These are phyloP conservation scores for Hemileccinum impolitum DNA, from an alignment of 768 basidiomycete genomes.

Conservation along the genomic window DNA sequence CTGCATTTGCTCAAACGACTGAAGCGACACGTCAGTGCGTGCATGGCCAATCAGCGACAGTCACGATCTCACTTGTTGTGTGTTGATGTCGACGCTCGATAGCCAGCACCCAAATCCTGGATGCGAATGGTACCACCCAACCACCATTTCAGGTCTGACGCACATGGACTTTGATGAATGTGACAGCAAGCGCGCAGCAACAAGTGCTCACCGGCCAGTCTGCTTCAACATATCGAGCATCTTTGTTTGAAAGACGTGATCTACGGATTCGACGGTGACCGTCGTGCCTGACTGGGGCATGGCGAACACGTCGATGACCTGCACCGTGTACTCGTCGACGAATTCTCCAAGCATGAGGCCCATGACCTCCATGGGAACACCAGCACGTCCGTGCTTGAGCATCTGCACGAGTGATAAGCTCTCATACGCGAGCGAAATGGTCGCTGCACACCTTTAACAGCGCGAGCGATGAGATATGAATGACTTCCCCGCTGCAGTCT, in stretches of 20 bases:
- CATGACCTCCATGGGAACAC: constrained; percentile 99
- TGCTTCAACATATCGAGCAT: constrained; percentile 99
- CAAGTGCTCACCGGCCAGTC: constrained; percentile 76
- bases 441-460: constrained; percentile 75
- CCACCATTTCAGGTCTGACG: constrained; percentile 89
- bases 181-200: constrained; percentile 1
- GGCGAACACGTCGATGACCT: constrained; percentile 95
- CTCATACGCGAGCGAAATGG: not conserved
- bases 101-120: constrained; percentile 99
- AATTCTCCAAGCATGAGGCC: constrained; percentile 97
- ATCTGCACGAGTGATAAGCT: constrained; percentile 56
- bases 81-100: constrained; percentile 98
- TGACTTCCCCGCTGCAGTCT: constrained; percentile 74
- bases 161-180: constrained; percentile 6
- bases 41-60: constrained; percentile 1
- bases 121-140: constrained; percentile 99
- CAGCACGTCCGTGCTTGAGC: constrained; percentile 98
- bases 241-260: constrained; percentile 97
- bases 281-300: constrained; percentile 99
- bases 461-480: constrained; percentile 97
- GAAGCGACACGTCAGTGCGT: constrained; percentile 13
- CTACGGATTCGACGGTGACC: constrained; percentile 95
- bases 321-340: constrained; percentile 94
- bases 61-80: constrained; percentile 70
- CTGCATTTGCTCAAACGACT: constrained; percentile 97